Evolutionary conservation across 108 stramenopile species (phyloP).

Genomic region (Aurantiochytrium sp.): DNA sequence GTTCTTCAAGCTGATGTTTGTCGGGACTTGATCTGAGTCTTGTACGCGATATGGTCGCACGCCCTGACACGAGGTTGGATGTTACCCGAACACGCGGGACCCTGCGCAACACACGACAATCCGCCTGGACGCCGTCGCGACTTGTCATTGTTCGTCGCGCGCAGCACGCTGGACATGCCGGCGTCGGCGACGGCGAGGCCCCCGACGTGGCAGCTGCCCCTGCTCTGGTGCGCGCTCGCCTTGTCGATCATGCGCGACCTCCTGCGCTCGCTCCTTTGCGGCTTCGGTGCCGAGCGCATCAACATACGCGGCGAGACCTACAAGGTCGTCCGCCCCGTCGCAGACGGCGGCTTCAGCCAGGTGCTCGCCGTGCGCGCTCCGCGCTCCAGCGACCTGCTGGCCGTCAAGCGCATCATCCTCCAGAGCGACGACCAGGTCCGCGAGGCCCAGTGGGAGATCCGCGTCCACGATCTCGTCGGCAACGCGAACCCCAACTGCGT

Average conservation of each 20-base stretch:
- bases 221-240: not conserved
- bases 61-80: no score
- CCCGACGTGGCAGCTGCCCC: not conserved
- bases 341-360: conserved; percentile 25
- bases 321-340: not conserved
- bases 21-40: no score
- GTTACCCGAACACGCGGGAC: no score
- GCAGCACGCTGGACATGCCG: no score
- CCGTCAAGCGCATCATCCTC: not conserved
- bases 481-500: not conserved
- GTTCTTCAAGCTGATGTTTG: no score
- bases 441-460: not conserved
- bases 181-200: no score
- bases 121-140: no score
- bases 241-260: not conserved
- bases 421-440: not conserved
- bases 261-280: not conserved
- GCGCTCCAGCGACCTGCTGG: not conserved
- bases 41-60: no score
- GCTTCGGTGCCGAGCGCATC: not conserved
- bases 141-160: no score
- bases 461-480: not conserved
- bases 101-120: no score
- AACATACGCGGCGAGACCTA: not conserved
- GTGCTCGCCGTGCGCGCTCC: not conserved